A percentile compares a stretch with the other conserved stretches of the same genome.
Conservation (phyloP, 73 alveolate genomes). For the Uronychia setigera region DNA sequence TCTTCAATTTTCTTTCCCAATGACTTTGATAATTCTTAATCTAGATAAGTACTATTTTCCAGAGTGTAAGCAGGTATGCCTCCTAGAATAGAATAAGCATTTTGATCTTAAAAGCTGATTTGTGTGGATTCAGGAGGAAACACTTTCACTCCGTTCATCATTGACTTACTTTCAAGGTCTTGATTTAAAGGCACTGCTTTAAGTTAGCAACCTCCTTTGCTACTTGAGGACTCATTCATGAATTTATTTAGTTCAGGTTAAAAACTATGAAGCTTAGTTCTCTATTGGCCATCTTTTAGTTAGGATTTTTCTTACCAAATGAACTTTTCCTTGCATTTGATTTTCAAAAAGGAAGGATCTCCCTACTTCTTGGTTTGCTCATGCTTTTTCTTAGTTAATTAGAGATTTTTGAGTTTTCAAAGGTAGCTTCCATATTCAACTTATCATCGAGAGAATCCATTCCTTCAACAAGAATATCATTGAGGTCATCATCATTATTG, state of each 20-base stretch:
- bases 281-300: too few relatives aligned
- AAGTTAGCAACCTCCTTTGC: too few relatives aligned
- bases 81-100: not conserved
- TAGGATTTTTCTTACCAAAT: not conserved
- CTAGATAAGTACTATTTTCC: not conserved
- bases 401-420: not conserved
- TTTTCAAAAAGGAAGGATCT: not conserved
- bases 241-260: too few relatives aligned
- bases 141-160: too few relatives aligned
- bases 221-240: too few relatives aligned
- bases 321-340: not conserved
- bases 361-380: not conserved
- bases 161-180: too few relatives aligned
- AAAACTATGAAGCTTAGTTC: too few relatives aligned
- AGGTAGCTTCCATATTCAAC: not conserved
- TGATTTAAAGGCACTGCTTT: too few relatives aligned
- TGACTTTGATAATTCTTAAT: not conserved
- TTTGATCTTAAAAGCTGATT: too few relatives aligned
- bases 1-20: not conserved
- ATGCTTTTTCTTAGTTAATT: not conserved
- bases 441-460: not conserved
- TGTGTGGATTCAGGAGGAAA: too few relatives aligned
- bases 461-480: not conserved
- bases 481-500: not conserved
- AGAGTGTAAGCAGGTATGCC: not conserved